A percentile compares a stretch with the other conserved stretches of the same genome.
These are phyloP conservation scores for Microbotryomycetes sp. DNA, from an alignment of 1,284 basidiomycete species.

Conservation along the genomic window DNA sequence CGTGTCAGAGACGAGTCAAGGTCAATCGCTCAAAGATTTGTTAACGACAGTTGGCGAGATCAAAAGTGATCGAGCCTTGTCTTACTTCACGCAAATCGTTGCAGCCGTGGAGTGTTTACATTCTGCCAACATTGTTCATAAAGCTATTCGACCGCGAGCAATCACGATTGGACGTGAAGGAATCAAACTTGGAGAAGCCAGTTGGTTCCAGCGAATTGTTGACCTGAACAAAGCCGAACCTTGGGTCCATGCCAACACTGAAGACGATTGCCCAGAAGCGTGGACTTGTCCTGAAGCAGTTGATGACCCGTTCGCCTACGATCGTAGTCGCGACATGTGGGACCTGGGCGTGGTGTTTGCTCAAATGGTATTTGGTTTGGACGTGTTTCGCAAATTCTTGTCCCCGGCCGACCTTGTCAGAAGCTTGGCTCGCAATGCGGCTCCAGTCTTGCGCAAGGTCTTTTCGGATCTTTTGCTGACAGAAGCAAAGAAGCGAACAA, in stretches of 20 bases:
- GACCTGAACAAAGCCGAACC: conserved; percentile 32
- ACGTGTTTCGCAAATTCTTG: conserved; percentile 18
- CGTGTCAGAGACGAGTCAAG: conserved; percentile 12
- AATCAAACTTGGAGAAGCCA: conserved; percentile 13
- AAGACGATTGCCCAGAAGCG: conserved; percentile 22
- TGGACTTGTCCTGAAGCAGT: conserved; percentile 31
- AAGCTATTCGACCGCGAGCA: conserved; percentile 12
- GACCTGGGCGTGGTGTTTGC: conserved; percentile 35
- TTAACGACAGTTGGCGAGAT: conserved; percentile 33
- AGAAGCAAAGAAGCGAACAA: conserved; percentile 28
- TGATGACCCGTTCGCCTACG: conserved; percentile 32
- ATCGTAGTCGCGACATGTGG: conserved; percentile 32
- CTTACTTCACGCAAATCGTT: conserved; percentile 27
- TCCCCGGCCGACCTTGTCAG: conserved; percentile 31
- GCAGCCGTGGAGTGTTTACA: conserved; percentile 30
- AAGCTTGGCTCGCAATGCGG: conserved; percentile 12
- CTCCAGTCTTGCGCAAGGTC: conserved; percentile 17
- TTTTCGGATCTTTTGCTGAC: conserved; percentile 27
- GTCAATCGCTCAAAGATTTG: conserved; percentile 28
- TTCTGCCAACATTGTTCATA: conserved; percentile 27
- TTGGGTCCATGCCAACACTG: conserved; percentile 15
- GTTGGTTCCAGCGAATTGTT: conserved; percentile 26
- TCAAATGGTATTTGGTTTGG: conserved; percentile 34
- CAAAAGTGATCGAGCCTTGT: conserved; percentile 28
- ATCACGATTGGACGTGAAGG: conserved; percentile 20